Evolutionary conservation across 2,329 filamentous ascomycete species (phyloP), one percentile per base, ranked within the genome.

Genomic region (Cercospora citrullina): DNA sequence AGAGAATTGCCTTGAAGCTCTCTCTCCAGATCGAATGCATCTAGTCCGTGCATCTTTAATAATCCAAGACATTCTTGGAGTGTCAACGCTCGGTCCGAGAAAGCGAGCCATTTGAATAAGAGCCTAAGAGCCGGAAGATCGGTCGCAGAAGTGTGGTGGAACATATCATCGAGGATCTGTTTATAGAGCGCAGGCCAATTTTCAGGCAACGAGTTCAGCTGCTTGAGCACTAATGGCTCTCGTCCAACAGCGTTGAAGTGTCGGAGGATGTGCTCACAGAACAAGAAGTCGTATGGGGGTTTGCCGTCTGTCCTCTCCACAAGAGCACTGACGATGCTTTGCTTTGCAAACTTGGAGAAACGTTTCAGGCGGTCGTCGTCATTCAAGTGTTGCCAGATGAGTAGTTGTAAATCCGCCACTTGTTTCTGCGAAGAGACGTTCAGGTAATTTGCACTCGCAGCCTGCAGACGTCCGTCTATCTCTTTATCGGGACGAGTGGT

Each of bases 1-100:
- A 64, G 28, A 1, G 62, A 64, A 18, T 58, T 57, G 30, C 62
- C 62, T 26, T 64, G 62, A 14, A 64, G 62, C 51, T 64, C 62
- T 45, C 62, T 51, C 42, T 64, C 62, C n/a, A 64, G 51, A 45
- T 64, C 62, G 30, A 39, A 64, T 30, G 62, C 30, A 21, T 31
- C 62, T n/a, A 55, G 42, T n/a, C 31, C 51, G 16, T 33, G 28
- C 30, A 64, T 42, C 31, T 64, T 64, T 14, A 64, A 31, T 14
- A 64, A 8, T 4, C 26, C 48, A 10, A 58, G 31, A n/a, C 62
- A 64, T 21, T 64, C 62, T 4, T 64, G 42, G 16, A 64, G 62
- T 45, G 62, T 58, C 33, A 64, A 21, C 21, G 51, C 51, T n/a
- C 62, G 48, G 31, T 64, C 26, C 21, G 51, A 64, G 51, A 58